A percentile compares a stretch with the other conserved stretches of the same genome.
Evolutionary conservation across 305 asterid genomes (phyloP).

Genomic region (Rubia tinctorum): DNA sequence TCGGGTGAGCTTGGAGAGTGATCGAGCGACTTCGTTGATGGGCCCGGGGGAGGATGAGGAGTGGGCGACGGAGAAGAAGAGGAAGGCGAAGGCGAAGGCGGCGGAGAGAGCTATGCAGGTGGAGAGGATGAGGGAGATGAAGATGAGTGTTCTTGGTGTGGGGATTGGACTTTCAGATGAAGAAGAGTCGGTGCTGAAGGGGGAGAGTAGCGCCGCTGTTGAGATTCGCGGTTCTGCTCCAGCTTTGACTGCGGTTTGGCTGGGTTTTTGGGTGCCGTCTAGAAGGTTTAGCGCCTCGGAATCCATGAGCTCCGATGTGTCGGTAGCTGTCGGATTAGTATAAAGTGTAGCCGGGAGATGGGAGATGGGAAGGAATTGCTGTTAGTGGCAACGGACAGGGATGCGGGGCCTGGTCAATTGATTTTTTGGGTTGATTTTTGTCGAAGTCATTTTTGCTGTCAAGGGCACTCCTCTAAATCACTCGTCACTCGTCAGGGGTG

Average conservation of each 20-base stretch:
- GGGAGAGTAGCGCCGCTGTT: conserved; percentile 40
- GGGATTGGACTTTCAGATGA: conserved; percentile 21
- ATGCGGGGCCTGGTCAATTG: not conserved
- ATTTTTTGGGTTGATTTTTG: too few relatives aligned
- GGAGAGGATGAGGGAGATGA: conserved; percentile 39
- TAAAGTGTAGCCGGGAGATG: not conserved
- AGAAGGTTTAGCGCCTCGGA: conserved; percentile 34
- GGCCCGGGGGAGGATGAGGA: conserved; percentile 18
- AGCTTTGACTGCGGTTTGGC: conserved; percentile 29
- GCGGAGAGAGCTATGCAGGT: conserved; percentile 50
- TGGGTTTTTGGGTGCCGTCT: conserved; percentile 20
- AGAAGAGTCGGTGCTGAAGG: conserved; percentile 39
- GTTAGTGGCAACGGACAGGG: not conserved
- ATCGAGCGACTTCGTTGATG: conserved; percentile 31
- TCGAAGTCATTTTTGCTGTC: too few relatives aligned
- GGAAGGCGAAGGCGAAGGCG: conserved; percentile 46
- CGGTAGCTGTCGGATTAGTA: not conserved
- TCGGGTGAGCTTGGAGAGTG: conserved; percentile 42
- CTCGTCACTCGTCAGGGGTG: too few relatives aligned
- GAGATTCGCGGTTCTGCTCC: conserved; percentile 39
- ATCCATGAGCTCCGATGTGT: conserved; percentile 21
- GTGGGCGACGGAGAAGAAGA: conserved; percentile 34
- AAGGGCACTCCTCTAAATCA: too few relatives aligned
- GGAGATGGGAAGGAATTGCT: not conserved
- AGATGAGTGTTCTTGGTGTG: conserved; percentile 19